Evolutionary conservation across 176 grass and related monocot genomes (phyloP), one percentile per base, ranked within the genome.

Genomic region (Poa annua): DNA sequence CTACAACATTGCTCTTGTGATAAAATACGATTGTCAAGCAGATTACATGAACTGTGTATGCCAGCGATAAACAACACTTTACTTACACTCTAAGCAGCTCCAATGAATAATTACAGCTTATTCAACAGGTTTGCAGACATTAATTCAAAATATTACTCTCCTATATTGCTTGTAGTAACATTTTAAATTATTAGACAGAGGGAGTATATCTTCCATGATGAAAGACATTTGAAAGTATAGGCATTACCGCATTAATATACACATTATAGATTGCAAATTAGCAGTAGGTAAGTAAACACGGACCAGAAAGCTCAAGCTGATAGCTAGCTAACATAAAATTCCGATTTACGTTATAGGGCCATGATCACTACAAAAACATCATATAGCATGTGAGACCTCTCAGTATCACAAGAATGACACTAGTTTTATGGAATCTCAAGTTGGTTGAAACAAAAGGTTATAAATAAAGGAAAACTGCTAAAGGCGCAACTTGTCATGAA

Each of bases 311-410:
- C 12, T 64, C 24, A 29, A 59, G 62, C 62, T 64, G 25, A 64
- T 64, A 25, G 62, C 29, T 75, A 38, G 32, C 51, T 38, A 48
- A 12, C 44, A 83, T 75, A 41, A 22, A 74, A 19, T 22, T 57
- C 20, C 3, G n/a, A 47, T 34, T 74, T 83, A 74, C 25, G 17
- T 50, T 17, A 3, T 19, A 35, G 22, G 32, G 47, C 32, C 50
- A 39, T 74, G 19, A 73, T 62, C 39, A 21, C 42, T 74, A 60
- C 39, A 70, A 73, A 80, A 33, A 82, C 75, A 77, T 59, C 51
- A 59, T 60, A 72, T 42, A 42, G 56, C 11, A 73, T 61, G 11
- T 16, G 15, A 74, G 81, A 74, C 39, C 19, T 63, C 25, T 41
- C 11, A 74, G 1, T 65, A 63, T 83, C 45, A 51, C 42, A 2